Evolutionary conservation across 345 rosid genomes (phyloP).

Genomic region (Hibiscus tridactylites): DNA sequence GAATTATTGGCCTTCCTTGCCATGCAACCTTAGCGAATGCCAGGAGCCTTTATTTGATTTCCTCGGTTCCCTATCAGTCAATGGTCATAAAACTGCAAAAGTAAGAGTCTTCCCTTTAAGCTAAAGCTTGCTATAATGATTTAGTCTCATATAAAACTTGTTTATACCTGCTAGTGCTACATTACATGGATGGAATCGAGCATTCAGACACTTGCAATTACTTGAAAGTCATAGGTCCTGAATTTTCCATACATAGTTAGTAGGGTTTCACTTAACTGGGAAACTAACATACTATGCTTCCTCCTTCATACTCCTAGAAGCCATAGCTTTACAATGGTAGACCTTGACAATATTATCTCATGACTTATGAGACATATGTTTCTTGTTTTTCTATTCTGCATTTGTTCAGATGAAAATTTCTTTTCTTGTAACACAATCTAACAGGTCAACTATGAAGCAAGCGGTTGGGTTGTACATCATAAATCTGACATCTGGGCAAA

Average conservation of each 20-base stretch:
- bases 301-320: not conserved
- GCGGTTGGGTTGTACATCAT: slow-evolving; percentile 93
- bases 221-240: not conserved
- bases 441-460: slow-evolving; percentile 79
- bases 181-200: not conserved
- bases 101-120: slow-evolving; percentile 28
- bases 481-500: slow-evolving; percentile 90
- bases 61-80: slow-evolving; percentile 53
- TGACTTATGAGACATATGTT: not conserved
- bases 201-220: not conserved
- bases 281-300: not conserved
- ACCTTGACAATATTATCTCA: not conserved
- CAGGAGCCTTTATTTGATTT: slow-evolving; percentile 86
- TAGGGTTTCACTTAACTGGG: not conserved
- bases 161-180: not conserved
- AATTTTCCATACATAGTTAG: not conserved
- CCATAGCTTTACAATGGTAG: not conserved
- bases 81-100: slow-evolving; percentile 80
- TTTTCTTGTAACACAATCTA: not conserved
- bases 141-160: not conserved
- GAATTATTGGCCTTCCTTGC: slow-evolving; percentile 94
- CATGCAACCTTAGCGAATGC: slow-evolving; percentile 79
- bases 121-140: not conserved
- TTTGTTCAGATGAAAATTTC: not conserved
- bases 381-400: not conserved